Percentiles rank a stretch among this genome's conserved stretches.
Evolutionary conservation across 78 protist species (phyloP).

Genomic region (Dictyostelium purpureum): DNA sequence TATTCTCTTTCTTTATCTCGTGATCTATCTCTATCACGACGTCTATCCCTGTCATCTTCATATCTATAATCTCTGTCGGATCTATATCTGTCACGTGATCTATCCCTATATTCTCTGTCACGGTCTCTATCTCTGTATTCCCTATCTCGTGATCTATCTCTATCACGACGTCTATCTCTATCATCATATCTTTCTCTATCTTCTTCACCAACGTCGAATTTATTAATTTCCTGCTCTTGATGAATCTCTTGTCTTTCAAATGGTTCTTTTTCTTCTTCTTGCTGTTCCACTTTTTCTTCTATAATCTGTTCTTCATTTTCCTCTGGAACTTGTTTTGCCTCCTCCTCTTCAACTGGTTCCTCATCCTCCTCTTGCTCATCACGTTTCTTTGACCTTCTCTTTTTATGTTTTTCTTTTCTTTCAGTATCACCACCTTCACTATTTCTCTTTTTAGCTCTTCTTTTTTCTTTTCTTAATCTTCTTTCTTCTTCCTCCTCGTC

Average conservation of each 20-base stretch:
- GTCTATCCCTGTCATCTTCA: not conserved
- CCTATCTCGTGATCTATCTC: not conserved
- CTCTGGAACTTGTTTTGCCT: not conserved
- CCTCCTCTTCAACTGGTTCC: not conserved
- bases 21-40: not conserved
- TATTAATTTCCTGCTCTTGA: not conserved
- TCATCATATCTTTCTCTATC: not conserved
- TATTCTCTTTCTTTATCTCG: not conserved
- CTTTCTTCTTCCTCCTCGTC: not conserved
- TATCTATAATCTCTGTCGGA: not conserved
- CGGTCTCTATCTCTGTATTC: not conserved
- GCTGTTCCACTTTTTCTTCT: too few relatives aligned
- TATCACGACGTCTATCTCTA: not conserved
- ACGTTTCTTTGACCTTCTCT: not conserved
- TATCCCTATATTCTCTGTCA: not conserved
- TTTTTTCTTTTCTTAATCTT: not conserved
- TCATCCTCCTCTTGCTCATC: not conserved
- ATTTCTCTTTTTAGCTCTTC: constrained; percentile 4
- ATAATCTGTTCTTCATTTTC: not conserved
- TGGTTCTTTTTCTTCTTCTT: not conserved
- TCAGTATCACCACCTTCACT: not conserved
- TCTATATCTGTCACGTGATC: not conserved
- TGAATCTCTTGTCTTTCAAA: not conserved
- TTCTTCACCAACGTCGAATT: not conserved
- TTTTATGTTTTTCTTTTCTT: constrained; percentile 10